phyloP scores from a whole-genome alignment of 352 stramenopile genomes.

The Blastocystis sp. region DNA sequence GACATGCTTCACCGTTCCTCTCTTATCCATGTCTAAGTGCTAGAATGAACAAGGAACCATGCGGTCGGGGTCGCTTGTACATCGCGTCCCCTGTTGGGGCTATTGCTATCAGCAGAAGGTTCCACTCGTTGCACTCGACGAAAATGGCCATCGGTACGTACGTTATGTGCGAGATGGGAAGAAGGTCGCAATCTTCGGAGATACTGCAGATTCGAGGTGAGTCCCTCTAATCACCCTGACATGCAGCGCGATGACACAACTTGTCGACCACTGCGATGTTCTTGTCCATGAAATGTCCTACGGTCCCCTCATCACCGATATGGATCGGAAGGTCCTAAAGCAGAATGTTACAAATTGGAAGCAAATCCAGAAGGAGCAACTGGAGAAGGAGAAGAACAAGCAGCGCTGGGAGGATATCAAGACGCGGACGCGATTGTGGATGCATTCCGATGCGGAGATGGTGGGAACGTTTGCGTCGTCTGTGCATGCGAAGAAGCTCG shows the following conservation, averaged over 20 bases:
- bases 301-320: slow-evolving; percentile 5
- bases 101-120: slow-evolving; percentile 45
- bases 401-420: slow-evolving; percentile 72
- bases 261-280: slow-evolving; percentile 40
- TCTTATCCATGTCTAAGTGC: not conserved
- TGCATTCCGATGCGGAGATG: slow-evolving; percentile 82
- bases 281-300: slow-evolving; percentile 67
- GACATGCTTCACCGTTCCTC: not conserved
- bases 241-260: not conserved
- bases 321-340: not conserved
- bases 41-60: slow-evolving; percentile 38
- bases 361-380: not conserved
- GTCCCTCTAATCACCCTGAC: not conserved
- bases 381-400: not conserved
- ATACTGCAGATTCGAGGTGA: slow-evolving; percentile 47
- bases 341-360: not conserved
- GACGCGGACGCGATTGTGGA: slow-evolving; percentile 75
- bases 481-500: slow-evolving; percentile 77
- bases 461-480: slow-evolving; percentile 77
- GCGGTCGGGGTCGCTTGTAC: slow-evolving; percentile 4
- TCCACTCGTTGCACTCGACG: slow-evolving; percentile 2
- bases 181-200: slow-evolving; percentile 65
- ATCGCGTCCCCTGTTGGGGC: slow-evolving; percentile 50
- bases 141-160: not conserved
- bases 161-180: not conserved